A percentile compares a stretch with the other conserved stretches of the same genome.
Conservation (phyloP, 1,139 yeast genomes). For the Diutina pseudorugosa region DNA sequence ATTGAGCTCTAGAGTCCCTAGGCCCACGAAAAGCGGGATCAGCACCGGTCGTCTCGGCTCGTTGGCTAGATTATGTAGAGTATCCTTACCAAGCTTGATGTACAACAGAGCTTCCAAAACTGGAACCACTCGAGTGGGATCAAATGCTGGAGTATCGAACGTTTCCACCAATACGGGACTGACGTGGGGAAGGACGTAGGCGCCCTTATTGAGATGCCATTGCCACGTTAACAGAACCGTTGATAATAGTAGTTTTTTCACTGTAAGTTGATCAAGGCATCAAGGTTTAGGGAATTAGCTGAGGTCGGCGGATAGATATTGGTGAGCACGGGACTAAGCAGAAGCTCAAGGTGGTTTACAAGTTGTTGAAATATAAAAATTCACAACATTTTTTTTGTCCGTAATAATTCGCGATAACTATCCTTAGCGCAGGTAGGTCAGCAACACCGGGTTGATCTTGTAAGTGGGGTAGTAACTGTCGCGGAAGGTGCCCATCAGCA, state of each 20-base stretch:
- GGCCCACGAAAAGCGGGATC: slow-evolving; percentile 59
- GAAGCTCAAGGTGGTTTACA: slow-evolving; percentile 8
- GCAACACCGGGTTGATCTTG: slow-evolving; percentile 39
- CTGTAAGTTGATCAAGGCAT: not conserved
- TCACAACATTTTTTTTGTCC: slow-evolving; percentile 25
- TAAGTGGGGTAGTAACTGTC: slow-evolving; percentile 61
- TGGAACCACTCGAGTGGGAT: slow-evolving; percentile 55
- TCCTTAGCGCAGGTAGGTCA: slow-evolving; percentile 33
- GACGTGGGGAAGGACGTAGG: slow-evolving; percentile 12
- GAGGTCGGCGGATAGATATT: slow-evolving; percentile 9
- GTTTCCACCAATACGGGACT: slow-evolving; percentile 54
- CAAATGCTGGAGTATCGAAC: slow-evolving; percentile 63
- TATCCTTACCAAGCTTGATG: slow-evolving; percentile 44
- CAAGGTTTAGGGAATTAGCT: not conserved
- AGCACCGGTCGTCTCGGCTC: slow-evolving; percentile 54
- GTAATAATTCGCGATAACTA: slow-evolving; percentile 26
- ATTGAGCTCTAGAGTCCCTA: slow-evolving; percentile 67
- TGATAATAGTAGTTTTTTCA: slow-evolving; percentile 5
- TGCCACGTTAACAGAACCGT: slow-evolving; percentile 5
- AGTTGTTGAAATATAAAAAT: slow-evolving; percentile 9
- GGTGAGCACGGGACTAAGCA: slow-evolving; percentile 20
- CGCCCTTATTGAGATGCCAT: slow-evolving; percentile 7
- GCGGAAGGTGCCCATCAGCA: slow-evolving; percentile 33
- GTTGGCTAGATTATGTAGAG: slow-evolving; percentile 48
- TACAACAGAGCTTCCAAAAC: slow-evolving; percentile 61